These are phyloP conservation scores for Malus hybrid DNA, from an alignment of 331 rosid species.

Conservation along the genomic window DNA sequence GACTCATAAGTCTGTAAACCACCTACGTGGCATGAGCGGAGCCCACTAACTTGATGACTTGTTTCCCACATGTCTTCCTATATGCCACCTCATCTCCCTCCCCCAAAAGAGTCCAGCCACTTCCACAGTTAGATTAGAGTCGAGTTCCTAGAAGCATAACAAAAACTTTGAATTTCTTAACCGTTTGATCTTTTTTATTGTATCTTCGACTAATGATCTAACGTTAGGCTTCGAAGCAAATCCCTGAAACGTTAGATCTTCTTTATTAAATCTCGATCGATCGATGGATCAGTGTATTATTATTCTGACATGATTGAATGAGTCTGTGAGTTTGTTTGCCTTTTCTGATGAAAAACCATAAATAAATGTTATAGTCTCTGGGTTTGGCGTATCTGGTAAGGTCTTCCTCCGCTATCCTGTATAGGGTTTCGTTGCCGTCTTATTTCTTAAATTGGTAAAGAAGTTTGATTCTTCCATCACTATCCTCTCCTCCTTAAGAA, in stretches of 20 bases:
- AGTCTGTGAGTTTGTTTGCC: background rate
- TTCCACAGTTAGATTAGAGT: background rate
- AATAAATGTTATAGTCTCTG: background rate
- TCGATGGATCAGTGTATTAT: background rate
- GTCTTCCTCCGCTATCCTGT: background rate
- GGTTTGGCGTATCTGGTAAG: conserved; percentile 27
- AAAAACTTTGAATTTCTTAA: too few relatives aligned
- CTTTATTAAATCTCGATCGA: background rate
- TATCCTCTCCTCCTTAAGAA: background rate
- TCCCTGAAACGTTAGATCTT: too few relatives aligned
- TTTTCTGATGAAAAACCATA: background rate
- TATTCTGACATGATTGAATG: conserved; percentile 12
- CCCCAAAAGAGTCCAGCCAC: background rate
- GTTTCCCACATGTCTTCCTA: background rate
- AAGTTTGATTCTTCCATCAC: background rate
- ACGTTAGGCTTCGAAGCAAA: too few relatives aligned
- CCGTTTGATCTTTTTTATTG: too few relatives aligned
- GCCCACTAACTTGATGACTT: background rate
- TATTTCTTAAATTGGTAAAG: background rate
- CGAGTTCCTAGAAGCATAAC: too few relatives aligned
- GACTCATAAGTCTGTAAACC: background rate
- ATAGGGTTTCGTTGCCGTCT: background rate
- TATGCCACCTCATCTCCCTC: background rate
- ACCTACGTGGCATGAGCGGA: background rate
- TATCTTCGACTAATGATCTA: too few relatives aligned